These are phyloP conservation scores for Penicillium sp. DNA, from an alignment of 2,329 filamentous ascomycete genomes.

Conservation along the genomic window DNA sequence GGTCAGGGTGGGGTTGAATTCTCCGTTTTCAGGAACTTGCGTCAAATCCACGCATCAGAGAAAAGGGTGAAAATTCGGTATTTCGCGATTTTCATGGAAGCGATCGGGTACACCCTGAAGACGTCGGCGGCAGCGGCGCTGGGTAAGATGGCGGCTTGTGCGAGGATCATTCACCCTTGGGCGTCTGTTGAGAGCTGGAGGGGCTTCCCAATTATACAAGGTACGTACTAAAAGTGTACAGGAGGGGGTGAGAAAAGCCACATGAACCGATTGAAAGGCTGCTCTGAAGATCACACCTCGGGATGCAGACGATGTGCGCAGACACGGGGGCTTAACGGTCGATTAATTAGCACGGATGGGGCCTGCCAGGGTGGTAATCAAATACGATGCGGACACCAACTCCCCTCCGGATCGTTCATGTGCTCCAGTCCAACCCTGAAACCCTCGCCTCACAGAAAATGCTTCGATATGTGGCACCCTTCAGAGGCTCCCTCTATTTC, in stretches of 20 bases:
- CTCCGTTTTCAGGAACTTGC: conserved; percentile 13
- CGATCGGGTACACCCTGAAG: conserved; percentile 24
- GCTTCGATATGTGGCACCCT: conserved; percentile 4
- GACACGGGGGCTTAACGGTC: conserved; percentile 1
- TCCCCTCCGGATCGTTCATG: conserved; percentile 12
- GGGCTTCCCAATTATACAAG: conserved; percentile 24
- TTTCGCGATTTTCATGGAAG: conserved; percentile 26
- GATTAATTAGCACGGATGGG: conserved; percentile 7
- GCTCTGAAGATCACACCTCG: conserved; percentile 3
- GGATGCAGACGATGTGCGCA: conserved; percentile 3
- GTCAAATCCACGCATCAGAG: conserved; percentile 13
- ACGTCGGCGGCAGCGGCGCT: conserved; percentile 22
- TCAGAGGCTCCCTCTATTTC: conserved; percentile 4
- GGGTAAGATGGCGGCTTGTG: conserved; percentile 23
- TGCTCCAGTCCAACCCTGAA: conserved; percentile 5
- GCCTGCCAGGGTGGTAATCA: conserved; percentile 8
- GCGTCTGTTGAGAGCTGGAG: conserved; percentile 28
- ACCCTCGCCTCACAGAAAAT: conserved; percentile 10
- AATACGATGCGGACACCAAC: conserved; percentile 15
- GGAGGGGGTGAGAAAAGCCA: conserved; percentile 14
- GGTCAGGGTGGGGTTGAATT: conserved; percentile 20
- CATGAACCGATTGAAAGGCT: conserved; percentile 8
- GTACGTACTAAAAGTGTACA: conserved; percentile 31
- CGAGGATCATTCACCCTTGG: conserved; percentile 25
- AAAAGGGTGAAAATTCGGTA: conserved; percentile 19